Base-by-base conservation (phyloP, 2,329 filamentous ascomycete genomes). In the Epichloe sylvatica region DNA sequence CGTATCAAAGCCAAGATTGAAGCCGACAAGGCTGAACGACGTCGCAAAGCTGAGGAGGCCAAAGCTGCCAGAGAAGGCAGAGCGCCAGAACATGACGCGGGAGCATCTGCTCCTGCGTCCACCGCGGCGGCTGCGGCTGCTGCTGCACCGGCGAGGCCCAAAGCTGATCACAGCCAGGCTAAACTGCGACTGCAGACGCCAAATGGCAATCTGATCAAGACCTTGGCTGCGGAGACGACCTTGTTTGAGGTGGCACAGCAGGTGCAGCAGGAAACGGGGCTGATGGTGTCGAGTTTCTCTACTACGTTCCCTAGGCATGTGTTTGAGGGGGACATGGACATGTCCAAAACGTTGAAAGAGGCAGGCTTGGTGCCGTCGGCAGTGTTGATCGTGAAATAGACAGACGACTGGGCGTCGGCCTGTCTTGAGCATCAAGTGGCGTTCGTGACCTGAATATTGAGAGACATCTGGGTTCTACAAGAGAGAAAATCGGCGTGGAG, bases 1-100 rank as follows among this genome's bases (percentile, higher is more conserved):
- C 80, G 86, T 36, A 91, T 96, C 65, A 84, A 89, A 69, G 90
- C 88, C 50, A 90, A 90, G 75, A 95, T 98, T 55, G 90, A 92
- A 58, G 90, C 86, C 13, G 90, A 97, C 70, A 96, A 94, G 73
- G 85, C 87, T 58, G 89, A 91, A 60, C 81, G 92, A 49, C 82
- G 86, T 55, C 76, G 84, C 55, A 94, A 92, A 65, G 83, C 87
- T 3, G 92, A 95, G 61, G 74, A 80, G 51, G 86, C 88, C 58
- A 94, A 91, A 70, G 90, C 90, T 0, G 79, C 80, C 49, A 78
- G 91, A n/a, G 86, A 89, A 57, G 90, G 91, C n/a, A 74, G 78
- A 49, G 69, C 71, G 15, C 64, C 70, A 23, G 73, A 77, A 19
- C 57, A 62, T 8, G 59, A 64, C 13, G 61, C 59, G 2, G 54